Percentiles rank a stretch among this genome's conserved stretches.
Conservation (phyloP, 2,329 filamentous ascomycete genomes). For the Aspergillus pseudoterreus region DNA sequence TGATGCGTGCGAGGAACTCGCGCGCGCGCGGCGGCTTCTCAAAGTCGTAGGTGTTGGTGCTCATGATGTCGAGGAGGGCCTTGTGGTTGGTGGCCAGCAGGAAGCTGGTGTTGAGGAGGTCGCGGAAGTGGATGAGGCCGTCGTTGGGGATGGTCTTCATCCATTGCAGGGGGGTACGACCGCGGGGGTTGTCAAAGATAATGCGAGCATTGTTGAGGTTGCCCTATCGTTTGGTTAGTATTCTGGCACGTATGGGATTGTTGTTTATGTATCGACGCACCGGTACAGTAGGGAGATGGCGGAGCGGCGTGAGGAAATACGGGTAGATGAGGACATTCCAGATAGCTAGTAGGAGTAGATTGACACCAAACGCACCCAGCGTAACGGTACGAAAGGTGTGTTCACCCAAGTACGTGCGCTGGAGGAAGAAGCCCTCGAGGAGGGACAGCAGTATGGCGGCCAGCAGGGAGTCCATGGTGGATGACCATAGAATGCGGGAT, state of each 20-base stretch:
- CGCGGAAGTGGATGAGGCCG: constrained; percentile 52
- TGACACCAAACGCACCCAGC: constrained; percentile 20
- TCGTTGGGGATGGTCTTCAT: constrained; percentile 52
- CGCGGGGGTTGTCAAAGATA: constrained; percentile 33
- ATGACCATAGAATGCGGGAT: not conserved
- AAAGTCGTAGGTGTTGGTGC: constrained; percentile 52
- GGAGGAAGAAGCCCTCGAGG: constrained; percentile 27
- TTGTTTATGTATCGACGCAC: constrained; percentile 20
- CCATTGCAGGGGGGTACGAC: constrained; percentile 40
- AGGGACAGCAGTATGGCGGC: constrained; percentile 16
- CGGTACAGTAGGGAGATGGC: constrained; percentile 47
- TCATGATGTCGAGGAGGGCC: constrained; percentile 50
- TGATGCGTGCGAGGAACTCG: constrained; percentile 45
- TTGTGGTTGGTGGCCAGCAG: constrained; percentile 33
- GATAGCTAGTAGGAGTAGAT: constrained; percentile 20
- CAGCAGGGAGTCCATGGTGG: constrained; percentile 11
- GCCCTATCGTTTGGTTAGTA: constrained; percentile 16
- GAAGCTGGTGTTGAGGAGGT: constrained; percentile 40
- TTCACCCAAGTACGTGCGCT: constrained; percentile 23
- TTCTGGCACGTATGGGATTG: not conserved
- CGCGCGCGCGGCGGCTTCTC: constrained; percentile 47
- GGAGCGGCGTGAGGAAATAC: constrained; percentile 48
- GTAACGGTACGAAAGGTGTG: constrained; percentile 21
- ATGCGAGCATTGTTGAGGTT: constrained; percentile 22
- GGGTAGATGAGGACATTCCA: constrained; percentile 50